These are phyloP conservation scores for Zymoseptoria pseudotritici DNA, from an alignment of 2,329 filamentous ascomycete genomes.

Conservation along the genomic window DNA sequence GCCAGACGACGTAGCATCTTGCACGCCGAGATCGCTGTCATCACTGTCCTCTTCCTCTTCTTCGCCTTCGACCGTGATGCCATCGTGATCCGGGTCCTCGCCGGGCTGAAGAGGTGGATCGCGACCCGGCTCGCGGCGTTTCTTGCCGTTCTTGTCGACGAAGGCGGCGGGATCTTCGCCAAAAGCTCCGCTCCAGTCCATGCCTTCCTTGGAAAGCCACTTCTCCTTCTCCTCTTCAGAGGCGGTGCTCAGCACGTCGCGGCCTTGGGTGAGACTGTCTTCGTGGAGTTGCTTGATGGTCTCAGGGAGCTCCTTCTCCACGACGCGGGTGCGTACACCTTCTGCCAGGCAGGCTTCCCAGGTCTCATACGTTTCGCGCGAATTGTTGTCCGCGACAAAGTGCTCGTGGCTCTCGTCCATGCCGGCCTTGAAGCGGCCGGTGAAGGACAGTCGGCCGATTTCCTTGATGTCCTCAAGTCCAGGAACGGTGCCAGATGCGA, in stretches of 20 bases:
- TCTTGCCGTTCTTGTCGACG: constrained; percentile 46
- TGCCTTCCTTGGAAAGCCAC: constrained; percentile 73
- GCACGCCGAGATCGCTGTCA: constrained; percentile 47
- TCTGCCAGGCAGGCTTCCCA: constrained; percentile 91
- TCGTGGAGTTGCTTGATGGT: constrained; percentile 71
- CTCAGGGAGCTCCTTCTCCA: constrained; percentile 66
- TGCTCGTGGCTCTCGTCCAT: constrained; percentile 78
- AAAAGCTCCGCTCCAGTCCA: constrained; percentile 82
- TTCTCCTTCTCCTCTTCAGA: constrained; percentile 63
- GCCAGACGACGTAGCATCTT: constrained; percentile 42
- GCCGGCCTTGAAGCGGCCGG: constrained; percentile 76
- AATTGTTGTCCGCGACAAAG: constrained; percentile 81
- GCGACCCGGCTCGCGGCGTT: constrained; percentile 49
- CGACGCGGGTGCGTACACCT: constrained; percentile 66
- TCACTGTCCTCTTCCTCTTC: constrained; percentile 35
- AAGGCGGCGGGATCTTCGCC: constrained; percentile 63
- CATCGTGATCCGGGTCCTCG: constrained; percentile 41
- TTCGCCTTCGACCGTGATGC: constrained; percentile 36
- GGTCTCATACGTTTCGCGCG: constrained; percentile 84
- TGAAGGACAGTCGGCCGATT: constrained; percentile 74
- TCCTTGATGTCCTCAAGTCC: constrained; percentile 70
- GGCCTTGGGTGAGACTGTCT: constrained; percentile 66
- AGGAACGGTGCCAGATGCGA: constrained; percentile 50
- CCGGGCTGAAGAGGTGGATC: constrained; percentile 42
- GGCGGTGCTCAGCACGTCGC: constrained; percentile 70